phyloP scores from a whole-genome alignment of 169 alveolate species.

The Cryptosporidium ryanae region DNA sequence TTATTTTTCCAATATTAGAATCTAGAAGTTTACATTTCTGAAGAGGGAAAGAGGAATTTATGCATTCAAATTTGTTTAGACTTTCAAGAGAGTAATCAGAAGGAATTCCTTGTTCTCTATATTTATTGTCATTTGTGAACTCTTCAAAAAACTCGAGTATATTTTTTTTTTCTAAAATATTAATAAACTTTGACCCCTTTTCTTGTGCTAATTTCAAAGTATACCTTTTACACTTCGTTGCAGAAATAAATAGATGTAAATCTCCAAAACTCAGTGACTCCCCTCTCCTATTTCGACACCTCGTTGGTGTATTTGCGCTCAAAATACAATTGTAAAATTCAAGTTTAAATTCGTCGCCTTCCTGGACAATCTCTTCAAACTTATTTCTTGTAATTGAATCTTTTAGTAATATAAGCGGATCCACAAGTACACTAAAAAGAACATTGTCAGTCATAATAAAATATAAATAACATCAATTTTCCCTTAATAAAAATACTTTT shows the following conservation, averaged over 20 bases:
- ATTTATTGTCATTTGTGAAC: neutral
- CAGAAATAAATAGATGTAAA: conserved; percentile 43
- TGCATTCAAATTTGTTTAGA: conserved; percentile 48
- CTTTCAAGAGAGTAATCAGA: conserved; percentile 27
- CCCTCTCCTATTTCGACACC: conserved; percentile 72
- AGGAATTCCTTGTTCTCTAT: conserved; percentile 31
- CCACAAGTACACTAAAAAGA: conserved; percentile 16
- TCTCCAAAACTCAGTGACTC: conserved; percentile 41
- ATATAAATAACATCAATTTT: too few species aligned
- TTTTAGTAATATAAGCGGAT: conserved; percentile 50
- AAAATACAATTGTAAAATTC: conserved; percentile 47
- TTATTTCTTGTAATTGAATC: conserved; percentile 46
- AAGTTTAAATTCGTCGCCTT: conserved; percentile 20
- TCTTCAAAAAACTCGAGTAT: conserved; percentile 56
- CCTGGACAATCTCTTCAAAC: conserved; percentile 16
- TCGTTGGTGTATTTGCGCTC: conserved; percentile 30
- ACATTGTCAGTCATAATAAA: conserved; percentile 47
- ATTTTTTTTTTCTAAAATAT: conserved; percentile 58
- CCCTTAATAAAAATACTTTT: neutral
- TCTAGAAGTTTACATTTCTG: conserved; percentile 63
- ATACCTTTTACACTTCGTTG: conserved; percentile 33
- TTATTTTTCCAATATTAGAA: conserved; percentile 3
- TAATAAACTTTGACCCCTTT: conserved; percentile 37
- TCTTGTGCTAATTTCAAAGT: conserved; percentile 69
- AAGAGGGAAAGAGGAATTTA: conserved; percentile 27